A percentile compares a stretch with the other conserved stretches of the same genome.
These are phyloP conservation scores for Fusarium subglutinans DNA, from an alignment of 2,329 filamentous ascomycete species.

Conservation along the genomic window DNA sequence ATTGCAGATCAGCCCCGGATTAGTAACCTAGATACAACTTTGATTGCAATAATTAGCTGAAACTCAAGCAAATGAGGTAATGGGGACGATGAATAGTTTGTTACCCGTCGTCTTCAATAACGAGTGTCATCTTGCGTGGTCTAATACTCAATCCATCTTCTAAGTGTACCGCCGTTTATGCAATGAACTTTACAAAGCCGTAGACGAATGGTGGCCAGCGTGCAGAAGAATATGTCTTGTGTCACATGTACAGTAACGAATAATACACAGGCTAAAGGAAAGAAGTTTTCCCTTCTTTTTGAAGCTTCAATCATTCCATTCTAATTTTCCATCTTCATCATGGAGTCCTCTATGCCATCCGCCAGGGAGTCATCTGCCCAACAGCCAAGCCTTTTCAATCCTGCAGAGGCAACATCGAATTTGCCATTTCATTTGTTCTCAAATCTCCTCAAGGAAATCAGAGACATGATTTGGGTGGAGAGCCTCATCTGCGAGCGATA, in stretches of 20 bases:
- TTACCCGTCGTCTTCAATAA: too few species aligned
- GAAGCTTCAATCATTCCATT: too few species aligned
- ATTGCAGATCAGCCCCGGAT: too few species aligned
- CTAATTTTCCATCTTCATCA: background rate
- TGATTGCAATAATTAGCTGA: background rate
- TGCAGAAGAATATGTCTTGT: too few species aligned
- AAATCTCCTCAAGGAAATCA: background rate
- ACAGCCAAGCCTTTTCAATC: background rate
- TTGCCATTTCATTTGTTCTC: background rate
- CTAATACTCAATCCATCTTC: background rate
- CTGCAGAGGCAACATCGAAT: background rate
- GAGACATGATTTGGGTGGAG: background rate
- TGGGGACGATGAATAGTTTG: background rate
- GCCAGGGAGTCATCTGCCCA: too few species aligned
- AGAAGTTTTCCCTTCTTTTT: too few species aligned
- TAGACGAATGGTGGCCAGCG: fast-evolving
- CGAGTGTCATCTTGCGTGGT: background rate
- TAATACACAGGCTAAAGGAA: too few species aligned
- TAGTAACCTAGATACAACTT: background rate
- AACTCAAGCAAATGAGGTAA: fast-evolving
- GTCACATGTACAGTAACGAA: too few species aligned
- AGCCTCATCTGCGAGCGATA: background rate
- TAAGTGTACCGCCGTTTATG: fast-evolving
- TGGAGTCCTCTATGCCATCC: background rate
- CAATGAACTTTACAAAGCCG: too few species aligned